These are phyloP conservation scores for Peronospora belbahrii DNA, from an alignment of 352 stramenopile species.

Conservation along the genomic window DNA sequence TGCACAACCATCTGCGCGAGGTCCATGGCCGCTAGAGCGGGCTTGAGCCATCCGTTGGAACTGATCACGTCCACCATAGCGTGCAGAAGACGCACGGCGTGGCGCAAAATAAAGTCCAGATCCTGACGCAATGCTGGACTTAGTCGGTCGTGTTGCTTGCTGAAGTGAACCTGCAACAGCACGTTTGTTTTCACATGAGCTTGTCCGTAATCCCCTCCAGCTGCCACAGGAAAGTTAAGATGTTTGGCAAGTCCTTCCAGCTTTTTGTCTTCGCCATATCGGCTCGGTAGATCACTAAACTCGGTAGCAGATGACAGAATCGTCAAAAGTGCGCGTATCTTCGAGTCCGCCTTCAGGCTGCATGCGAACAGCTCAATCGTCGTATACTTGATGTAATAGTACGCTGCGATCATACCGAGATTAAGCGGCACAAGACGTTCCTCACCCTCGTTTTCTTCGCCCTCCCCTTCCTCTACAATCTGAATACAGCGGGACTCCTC, in stretches of 20 bases:
- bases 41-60: slow-evolving; percentile 98
- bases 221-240: slow-evolving; percentile 87
- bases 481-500: slow-evolving; percentile 95
- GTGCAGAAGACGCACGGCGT: slow-evolving; percentile 92
- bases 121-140: slow-evolving; percentile 90
- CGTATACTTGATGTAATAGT: slow-evolving; percentile 99
- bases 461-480: slow-evolving; percentile 87
- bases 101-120: slow-evolving; percentile 85
- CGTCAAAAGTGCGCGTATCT: slow-evolving; percentile 93
- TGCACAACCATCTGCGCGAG: slow-evolving; percentile 99
- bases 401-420: slow-evolving; percentile 98
- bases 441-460: slow-evolving; percentile 77
- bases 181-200: slow-evolving; percentile 95
- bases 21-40: slow-evolving; percentile 97
- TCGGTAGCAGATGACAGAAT: slow-evolving; percentile 96
- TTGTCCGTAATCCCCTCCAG: slow-evolving; percentile 87
- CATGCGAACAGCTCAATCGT: slow-evolving; percentile 99
- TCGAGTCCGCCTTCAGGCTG: slow-evolving; percentile 94
- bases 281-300: slow-evolving; percentile 91
- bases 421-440: slow-evolving; percentile 94
- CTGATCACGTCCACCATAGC: slow-evolving; percentile 99
- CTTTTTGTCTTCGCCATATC: slow-evolving; percentile 91
- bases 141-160: slow-evolving; percentile 85
- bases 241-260: slow-evolving; percentile 92
- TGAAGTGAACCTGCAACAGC: slow-evolving; percentile 96